A percentile compares a stretch with the other conserved stretches of the same genome.
Evolutionary conservation across 23 red algal genomes (phyloP).

Genomic region (Gracilaria domingensis): DNA sequence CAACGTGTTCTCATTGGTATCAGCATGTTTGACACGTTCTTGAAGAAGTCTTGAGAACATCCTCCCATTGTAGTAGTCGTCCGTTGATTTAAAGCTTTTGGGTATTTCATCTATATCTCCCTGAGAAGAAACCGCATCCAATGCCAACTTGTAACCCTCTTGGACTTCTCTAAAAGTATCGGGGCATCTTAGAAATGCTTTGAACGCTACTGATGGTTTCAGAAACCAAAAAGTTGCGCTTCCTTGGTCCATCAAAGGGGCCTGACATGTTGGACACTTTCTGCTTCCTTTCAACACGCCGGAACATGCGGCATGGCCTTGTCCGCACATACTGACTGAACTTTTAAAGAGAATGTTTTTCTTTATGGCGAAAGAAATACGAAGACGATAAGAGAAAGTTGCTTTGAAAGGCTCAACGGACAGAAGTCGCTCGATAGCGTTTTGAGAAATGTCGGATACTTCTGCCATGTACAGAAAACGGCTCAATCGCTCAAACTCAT

Average conservation of each 20-base stretch:
- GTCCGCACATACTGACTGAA: background rate
- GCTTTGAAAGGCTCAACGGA: background rate
- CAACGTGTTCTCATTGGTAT: too few relatives aligned
- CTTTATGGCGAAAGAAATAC: background rate
- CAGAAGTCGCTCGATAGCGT: background rate
- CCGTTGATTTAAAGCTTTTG: too few relatives aligned
- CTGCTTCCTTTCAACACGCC: background rate
- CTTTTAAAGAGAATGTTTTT: too few relatives aligned
- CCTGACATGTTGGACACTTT: background rate
- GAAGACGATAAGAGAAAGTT: background rate
- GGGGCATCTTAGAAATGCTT: too few relatives aligned
- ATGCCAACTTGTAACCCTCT: too few relatives aligned
- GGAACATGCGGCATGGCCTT: background rate
- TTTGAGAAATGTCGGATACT: background rate
- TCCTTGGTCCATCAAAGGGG: background rate
- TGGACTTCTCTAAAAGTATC: too few relatives aligned
- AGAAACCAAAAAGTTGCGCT: too few relatives aligned
- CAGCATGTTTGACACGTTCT: background rate
- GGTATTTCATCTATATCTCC: too few relatives aligned
- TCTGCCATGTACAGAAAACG: slow-evolving; percentile 3
- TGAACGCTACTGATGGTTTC: too few relatives aligned
- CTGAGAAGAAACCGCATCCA: too few relatives aligned
- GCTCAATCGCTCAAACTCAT: background rate
- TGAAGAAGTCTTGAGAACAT: slow-evolving; percentile 6
- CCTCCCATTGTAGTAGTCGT: slow-evolving; percentile 7